Evolutionary conservation across 129 eudicot species (phyloP).

Genomic region (Gnaphalium uliginosum): DNA sequence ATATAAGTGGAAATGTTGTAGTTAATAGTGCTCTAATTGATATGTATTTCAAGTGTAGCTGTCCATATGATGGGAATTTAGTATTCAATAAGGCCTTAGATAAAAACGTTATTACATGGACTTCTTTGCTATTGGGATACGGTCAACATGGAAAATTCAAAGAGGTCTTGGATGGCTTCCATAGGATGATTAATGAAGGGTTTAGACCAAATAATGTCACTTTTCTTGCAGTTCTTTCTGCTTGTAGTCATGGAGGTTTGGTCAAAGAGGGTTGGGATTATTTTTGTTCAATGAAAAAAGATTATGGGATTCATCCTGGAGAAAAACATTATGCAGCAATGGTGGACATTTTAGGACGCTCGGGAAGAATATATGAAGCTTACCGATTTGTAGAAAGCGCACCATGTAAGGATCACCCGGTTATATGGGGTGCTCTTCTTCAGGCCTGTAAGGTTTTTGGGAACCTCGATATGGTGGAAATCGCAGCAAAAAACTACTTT

Average conservation of each 20-base stretch:
- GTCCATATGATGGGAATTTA: slow-evolving; percentile 60
- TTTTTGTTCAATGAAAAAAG: slow-evolving; percentile 62
- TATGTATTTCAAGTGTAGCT: slow-evolving; percentile 93
- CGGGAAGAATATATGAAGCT: slow-evolving; percentile 89
- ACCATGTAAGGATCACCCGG: slow-evolving; percentile 70
- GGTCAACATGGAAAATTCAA: slow-evolving; percentile 74
- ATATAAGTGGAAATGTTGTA: slow-evolving; percentile 58
- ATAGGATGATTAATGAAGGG: slow-evolving; percentile 74
- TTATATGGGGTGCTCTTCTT: slow-evolving; percentile 89
- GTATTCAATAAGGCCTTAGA: slow-evolving; percentile 59
- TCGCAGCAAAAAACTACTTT: slow-evolving; percentile 70
- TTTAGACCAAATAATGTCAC: slow-evolving; percentile 73
- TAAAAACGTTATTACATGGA: slow-evolving; percentile 83
- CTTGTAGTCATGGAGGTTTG: slow-evolving; percentile 94
- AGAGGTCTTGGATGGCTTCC: slow-evolving; percentile 58
- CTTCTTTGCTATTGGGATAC: slow-evolving; percentile 80
- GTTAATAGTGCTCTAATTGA: slow-evolving; percentile 89
- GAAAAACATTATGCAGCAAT: slow-evolving; percentile 85
- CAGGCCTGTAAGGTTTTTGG: slow-evolving; percentile 86
- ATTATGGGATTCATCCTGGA: slow-evolving; percentile 65
- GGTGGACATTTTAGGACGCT: slow-evolving; percentile 90
- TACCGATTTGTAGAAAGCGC: slow-evolving; percentile 55
- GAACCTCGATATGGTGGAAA: slow-evolving; percentile 66
- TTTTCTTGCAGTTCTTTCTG: slow-evolving; percentile 87
- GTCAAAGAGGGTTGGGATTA: slow-evolving; percentile 64